Percentiles rank a stretch among this genome's conserved stretches.
Conservation (phyloP, 1,284 basidiomycete species). For the Apiotrichum siamense region DNA sequence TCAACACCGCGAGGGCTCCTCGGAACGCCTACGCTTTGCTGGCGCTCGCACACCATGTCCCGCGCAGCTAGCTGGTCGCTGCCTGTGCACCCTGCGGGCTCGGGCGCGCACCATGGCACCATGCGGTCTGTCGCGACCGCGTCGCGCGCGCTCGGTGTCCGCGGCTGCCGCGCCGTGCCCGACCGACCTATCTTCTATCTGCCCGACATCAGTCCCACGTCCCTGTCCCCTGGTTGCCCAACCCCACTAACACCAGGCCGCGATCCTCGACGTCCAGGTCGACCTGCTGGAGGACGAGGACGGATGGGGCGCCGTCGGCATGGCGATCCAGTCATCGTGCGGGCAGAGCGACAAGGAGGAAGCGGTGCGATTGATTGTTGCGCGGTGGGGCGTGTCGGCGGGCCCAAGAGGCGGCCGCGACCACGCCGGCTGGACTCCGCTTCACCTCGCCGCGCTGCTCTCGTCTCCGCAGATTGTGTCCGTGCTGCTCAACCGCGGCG, state of each 20-base stretch:
- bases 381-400: slow-evolving; percentile 58
- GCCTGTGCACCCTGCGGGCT: too few species aligned
- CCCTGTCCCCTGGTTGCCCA: neutral
- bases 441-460: slow-evolving; percentile 87
- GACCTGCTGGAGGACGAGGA: slow-evolving; percentile 64
- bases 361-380: slow-evolving; percentile 69
- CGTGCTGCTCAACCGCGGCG: slow-evolving; percentile 85
- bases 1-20: too few species aligned
- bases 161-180: too few species aligned
- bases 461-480: slow-evolving; percentile 87
- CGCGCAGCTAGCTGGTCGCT: too few species aligned
- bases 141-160: too few species aligned
- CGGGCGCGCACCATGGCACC: too few species aligned
- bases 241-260: slow-evolving; percentile 20
- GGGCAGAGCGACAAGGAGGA: slow-evolving; percentile 75
- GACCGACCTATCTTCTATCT: too few species aligned
- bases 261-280: slow-evolving; percentile 32
- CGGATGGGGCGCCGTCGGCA: slow-evolving; percentile 68
- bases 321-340: slow-evolving; percentile 69
- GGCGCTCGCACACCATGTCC: too few species aligned
- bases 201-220: too few species aligned
- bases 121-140: too few species aligned
- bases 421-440: slow-evolving; percentile 82
- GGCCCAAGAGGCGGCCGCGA: slow-evolving; percentile 30
- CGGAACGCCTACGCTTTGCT: too few species aligned